Evolutionary conservation across 805 yeast genomes (phyloP), one percentile per base, ranked within the genome.

Genomic region (Saccharomycopsis sp.): DNA sequence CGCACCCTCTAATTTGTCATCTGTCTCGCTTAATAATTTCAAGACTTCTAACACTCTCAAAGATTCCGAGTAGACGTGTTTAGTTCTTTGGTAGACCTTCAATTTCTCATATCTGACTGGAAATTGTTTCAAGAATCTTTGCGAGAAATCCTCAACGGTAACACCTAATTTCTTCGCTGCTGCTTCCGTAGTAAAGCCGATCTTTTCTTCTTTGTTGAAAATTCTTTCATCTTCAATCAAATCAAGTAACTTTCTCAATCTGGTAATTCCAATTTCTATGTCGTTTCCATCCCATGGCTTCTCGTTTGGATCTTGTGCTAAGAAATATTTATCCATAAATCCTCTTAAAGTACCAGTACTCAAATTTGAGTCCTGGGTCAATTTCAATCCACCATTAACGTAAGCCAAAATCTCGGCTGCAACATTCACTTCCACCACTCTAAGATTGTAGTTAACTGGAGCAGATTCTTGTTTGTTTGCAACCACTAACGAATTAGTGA

Each of bases 341-440:
- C 86, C 89, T 60, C 86, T 73, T 61, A 86, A 73, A 38, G 86
- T 83, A 5, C 88, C 87, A 29, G 79, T 78, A 24, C 70, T 69
- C 35, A 83, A 73, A 61, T 81, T 80, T 1, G 84, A 83, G 62
- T 79, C 82, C 54, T 70, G 75, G 3, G 69, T 72, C 41, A 81
- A 69, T 1, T 64, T 63, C 54, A 83, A 68, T 12, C 75, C 78
- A 53, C 77, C 75, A 61, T 73, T 73, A 19, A 19, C 22, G 41
- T 73, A 66, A 8, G 86, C 88, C 60, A 86, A 69, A 12, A 82
- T 69, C 53, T 79, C 81, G 0, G 89, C 83, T 2, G 88, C 87
- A n/a, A 84, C 72, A 1, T 86, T 82, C 47, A 83, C 86, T 67
- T 86, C 91, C 14, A 84, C 89, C 1, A 85, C 90, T 51, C 92